Base-by-base conservation (phyloP, 192 early-diverging fungal species). In the Linnemannia elongata region DNA sequence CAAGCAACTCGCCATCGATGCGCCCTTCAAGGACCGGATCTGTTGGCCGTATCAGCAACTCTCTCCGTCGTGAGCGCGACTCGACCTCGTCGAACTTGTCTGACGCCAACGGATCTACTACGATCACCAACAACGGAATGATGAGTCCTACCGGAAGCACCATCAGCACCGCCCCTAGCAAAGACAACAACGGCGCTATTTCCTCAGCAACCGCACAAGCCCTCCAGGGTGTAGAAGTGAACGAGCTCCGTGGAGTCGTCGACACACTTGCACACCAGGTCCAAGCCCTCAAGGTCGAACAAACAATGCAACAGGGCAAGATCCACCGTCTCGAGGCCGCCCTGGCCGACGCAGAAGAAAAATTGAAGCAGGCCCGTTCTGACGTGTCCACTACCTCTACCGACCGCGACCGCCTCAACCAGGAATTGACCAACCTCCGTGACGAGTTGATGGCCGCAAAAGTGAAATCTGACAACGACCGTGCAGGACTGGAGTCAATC, bases 271-370 rank as follows among this genome's bases (percentile, higher is more conserved):
- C 87, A 2, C 80, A 90, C 52, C 83, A 90, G 68, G 81, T 82
- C 3, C 82, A 88, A 36, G 83, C 81, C 8, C 72, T 82, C 38
- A 85, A 88, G 68, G 81, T 88, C 57, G 86, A 82, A 55, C 86
- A 90, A 22, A 78, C 78, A 36, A 73, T 86, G 72, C 80, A 88
- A 41, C 82, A 82, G 69, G 76, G 78, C 35, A 84, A 90, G 75
- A 74, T 88, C 20, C 74, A 84, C 20, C 72, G 82, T 20, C 76
- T 93, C 33, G 91, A 93, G 63, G 44, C 77, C 15, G 82, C 90
- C 8, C 75, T 93, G 4, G 85, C 88, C 6, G 89, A 90, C 36
- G 82, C 90, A 5, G 92, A 93, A 49, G 76, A 72, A 9, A 81
- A 80, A 8, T 73, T 91, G n/a, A 83, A 83, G 72, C 74, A 77